phyloP scores from a whole-genome alignment of 1,139 yeast species.

The Hanseniaspora sp. region DNA sequence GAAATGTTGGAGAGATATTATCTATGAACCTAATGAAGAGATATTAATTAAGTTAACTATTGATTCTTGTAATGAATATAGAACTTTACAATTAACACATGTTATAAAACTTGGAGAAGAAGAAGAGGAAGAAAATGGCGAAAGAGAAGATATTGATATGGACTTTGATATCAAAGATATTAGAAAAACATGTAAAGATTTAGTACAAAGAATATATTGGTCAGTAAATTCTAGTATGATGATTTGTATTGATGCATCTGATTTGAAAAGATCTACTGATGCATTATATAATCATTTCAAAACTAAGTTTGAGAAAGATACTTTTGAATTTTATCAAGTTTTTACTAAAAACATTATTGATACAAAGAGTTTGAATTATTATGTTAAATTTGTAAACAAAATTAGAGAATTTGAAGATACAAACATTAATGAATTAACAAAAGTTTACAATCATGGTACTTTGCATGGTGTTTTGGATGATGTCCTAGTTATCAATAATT shows the following conservation, averaged over 20 bases:
- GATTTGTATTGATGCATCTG: conserved; percentile 15
- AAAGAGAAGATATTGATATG: not conserved
- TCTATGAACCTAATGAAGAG: conserved; percentile 57
- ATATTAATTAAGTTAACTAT: conserved; percentile 51
- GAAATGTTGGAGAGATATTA: conserved; percentile 74
- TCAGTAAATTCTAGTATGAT: conserved; percentile 12
- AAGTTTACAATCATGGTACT: conserved; percentile 13
- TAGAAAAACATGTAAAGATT: conserved; percentile 5
- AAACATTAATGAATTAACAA: conserved; percentile 9
- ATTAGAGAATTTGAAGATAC: conserved; percentile 13
- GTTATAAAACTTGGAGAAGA: conserved; percentile 1
- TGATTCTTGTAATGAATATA: conserved; percentile 12
- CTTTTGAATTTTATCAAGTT: conserved; percentile 3
- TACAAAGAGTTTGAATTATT: conserved; percentile 7
- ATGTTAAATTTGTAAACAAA: conserved; percentile 12
- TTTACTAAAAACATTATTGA: conserved; percentile 2
- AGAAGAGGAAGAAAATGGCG: not conserved
- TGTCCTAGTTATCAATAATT: conserved; percentile 11
- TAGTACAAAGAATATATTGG: conserved; percentile 14
- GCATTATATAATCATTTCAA: conserved; percentile 13
- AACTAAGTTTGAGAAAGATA: conserved; percentile 10
- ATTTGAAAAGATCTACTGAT: conserved; percentile 14
- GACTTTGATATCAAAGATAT: not conserved
- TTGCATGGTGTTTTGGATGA: conserved; percentile 8
- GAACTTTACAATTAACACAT: conserved; percentile 6